Conservation (phyloP, 345 rosid genomes). For the Pseudoturritis turrita region DNA sequence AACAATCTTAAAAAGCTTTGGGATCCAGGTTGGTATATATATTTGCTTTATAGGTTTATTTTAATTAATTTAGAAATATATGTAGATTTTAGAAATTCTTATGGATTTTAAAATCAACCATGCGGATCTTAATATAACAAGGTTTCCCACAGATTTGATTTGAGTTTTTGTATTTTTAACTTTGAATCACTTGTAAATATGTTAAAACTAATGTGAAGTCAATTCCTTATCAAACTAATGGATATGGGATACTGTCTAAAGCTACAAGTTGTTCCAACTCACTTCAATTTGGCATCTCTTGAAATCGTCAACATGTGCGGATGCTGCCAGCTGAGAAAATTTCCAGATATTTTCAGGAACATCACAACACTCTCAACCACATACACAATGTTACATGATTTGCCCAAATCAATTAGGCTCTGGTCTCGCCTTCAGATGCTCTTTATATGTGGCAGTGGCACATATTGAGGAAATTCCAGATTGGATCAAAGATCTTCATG, state of each 20-base stretch:
- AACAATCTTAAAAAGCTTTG: neutral
- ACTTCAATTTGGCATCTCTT: constrained; percentile 11
- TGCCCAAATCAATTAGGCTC: neutral
- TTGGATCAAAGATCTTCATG: neutral
- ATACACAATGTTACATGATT: neutral
- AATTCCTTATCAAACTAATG: too few relatives aligned
- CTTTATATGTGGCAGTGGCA: neutral
- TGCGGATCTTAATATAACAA: too few relatives aligned
- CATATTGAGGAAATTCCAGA: neutral
- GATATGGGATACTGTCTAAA: neutral
- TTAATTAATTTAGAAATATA: too few relatives aligned
- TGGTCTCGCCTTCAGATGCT: neutral
- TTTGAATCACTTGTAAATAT: too few relatives aligned
- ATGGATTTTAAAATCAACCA: neutral
- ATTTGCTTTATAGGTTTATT: neutral
- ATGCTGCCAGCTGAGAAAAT: constrained; percentile 7
- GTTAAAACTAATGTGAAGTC: too few relatives aligned
- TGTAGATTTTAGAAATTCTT: neutral
- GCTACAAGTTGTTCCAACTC: neutral
- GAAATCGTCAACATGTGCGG: neutral
- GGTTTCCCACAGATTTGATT: too few relatives aligned
- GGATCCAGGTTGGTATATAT: neutral
- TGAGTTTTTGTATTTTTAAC: too few relatives aligned
- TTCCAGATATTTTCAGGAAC: constrained; percentile 8
- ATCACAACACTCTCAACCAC: neutral